Evolutionary conservation across 495 filamentous ascomycete genomes (phyloP).

Genomic region (Pyronema omphalodes): DNA sequence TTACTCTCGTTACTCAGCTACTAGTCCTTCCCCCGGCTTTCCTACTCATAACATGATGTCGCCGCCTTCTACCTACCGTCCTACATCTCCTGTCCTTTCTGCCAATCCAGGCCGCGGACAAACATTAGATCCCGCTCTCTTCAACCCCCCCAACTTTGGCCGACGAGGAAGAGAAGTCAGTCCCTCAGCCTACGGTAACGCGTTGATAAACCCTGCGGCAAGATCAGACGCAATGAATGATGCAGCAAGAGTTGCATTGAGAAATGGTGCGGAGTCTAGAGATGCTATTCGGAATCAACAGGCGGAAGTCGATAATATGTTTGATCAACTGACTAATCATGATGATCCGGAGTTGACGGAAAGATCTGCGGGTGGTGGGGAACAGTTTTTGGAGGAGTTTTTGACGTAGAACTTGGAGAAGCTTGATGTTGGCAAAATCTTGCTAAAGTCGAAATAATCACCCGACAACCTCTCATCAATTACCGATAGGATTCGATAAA

Average conservation of each 20-base stretch:
- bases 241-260: background rate
- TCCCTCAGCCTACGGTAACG: constrained; percentile 8
- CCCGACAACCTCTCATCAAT: too few species aligned
- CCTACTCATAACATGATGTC: constrained; percentile 2
- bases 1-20: constrained; percentile 13
- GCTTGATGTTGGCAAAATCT: too few species aligned
- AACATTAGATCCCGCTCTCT: constrained; percentile 22
- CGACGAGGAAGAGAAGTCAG: constrained; percentile 6
- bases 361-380: too few species aligned
- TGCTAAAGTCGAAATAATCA: too few species aligned
- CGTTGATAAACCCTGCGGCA: constrained; percentile 12
- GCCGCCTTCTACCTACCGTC: background rate
- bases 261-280: background rate
- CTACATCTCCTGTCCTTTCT: constrained; percentile 15
- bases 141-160: constrained; percentile 9
- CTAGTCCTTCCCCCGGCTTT: constrained; percentile 19
- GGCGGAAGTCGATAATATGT: constrained; percentile 18
- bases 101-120: constrained; percentile 20
- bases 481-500: too few species aligned
- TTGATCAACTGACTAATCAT: constrained; percentile 22
- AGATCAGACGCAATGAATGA: background rate
- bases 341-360: constrained; percentile 10
- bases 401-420: too few species aligned
- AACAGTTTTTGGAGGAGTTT: too few species aligned
- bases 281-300: background rate